Evolutionary conservation across 805 yeast species (phyloP).

Genomic region (Barnettozyma botsteinii): DNA sequence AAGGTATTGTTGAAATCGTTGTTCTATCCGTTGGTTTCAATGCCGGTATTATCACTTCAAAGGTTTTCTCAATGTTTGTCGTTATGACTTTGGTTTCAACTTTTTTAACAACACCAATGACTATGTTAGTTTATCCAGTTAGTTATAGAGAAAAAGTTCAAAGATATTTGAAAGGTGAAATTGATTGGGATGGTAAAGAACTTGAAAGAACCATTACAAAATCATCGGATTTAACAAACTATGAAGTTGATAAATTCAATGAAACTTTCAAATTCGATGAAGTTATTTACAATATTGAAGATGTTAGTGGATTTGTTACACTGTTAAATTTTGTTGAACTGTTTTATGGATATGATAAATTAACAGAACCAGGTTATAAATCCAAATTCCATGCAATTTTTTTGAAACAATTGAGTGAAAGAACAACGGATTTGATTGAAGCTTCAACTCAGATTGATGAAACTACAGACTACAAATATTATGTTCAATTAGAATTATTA

Average conservation of each 20-base stretch:
- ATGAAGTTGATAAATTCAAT: conserved; percentile 8
- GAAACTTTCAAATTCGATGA: conserved; percentile 14
- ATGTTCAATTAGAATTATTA: conserved; percentile 29
- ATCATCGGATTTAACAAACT: conserved; percentile 6
- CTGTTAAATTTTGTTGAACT: conserved; percentile 21
- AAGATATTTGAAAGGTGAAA: conserved; percentile 23
- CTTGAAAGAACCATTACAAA: conserved; percentile 10
- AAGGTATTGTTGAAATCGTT: conserved; percentile 82
- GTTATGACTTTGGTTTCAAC: conserved; percentile 79
- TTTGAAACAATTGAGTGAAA: conserved; percentile 53
- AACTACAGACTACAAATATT: conserved; percentile 15
- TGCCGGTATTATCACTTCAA: conserved; percentile 59
- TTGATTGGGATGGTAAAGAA: conserved; percentile 28
- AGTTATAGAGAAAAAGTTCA: conserved; percentile 49
- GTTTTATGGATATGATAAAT: conserved; percentile 24
- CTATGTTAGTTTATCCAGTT: conserved; percentile 56
- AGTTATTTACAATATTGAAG: conserved; percentile 22
- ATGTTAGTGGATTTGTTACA: conserved; percentile 19
- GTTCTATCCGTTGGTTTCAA: conserved; percentile 69
- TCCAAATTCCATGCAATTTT: conserved; percentile 45
- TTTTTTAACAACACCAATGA: conserved; percentile 72
- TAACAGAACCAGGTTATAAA: conserved; percentile 21
- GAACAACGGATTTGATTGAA: conserved; percentile 65
- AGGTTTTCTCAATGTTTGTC: conserved; percentile 73
- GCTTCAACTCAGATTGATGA: conserved; percentile 42